Evolutionary conservation across 2,329 filamentous ascomycete species (phyloP).

Genomic region (Ilyonectria mors-panacis): DNA sequence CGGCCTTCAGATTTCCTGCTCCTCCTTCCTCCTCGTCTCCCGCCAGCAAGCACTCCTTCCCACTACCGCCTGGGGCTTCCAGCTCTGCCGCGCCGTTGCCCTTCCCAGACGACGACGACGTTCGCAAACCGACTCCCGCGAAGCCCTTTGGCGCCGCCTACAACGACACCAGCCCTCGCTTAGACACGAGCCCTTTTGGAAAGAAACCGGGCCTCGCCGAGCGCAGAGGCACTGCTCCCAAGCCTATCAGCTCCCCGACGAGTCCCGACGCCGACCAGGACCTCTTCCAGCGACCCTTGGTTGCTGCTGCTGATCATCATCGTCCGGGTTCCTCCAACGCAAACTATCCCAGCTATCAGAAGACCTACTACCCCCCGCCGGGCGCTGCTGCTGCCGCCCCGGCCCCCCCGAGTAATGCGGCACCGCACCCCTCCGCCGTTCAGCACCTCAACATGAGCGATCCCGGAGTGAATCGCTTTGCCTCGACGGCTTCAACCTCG

Average conservation of each 20-base stretch:
- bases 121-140: slow-evolving; percentile 61
- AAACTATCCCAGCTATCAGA: slow-evolving; percentile 67
- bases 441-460: slow-evolving; percentile 55
- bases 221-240: slow-evolving; percentile 84
- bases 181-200: slow-evolving; percentile 70
- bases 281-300: slow-evolving; percentile 80
- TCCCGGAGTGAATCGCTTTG: slow-evolving; percentile 72
- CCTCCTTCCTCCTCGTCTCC: slow-evolving; percentile 60
- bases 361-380: slow-evolving; percentile 74
- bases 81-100: slow-evolving; percentile 77
- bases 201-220: slow-evolving; percentile 81
- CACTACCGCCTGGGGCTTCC: slow-evolving; percentile 77
- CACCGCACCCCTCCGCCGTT: slow-evolving; percentile 38
- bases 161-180: slow-evolving; percentile 67
- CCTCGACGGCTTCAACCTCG: slow-evolving; percentile 91
- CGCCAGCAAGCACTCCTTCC: slow-evolving; percentile 70
- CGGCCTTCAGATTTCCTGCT: slow-evolving; percentile 65
- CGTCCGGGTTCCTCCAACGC: slow-evolving; percentile 58
- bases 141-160: slow-evolving; percentile 63
- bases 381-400: slow-evolving; percentile 53
- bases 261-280: slow-evolving; percentile 83
- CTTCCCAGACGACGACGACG: slow-evolving; percentile 80
- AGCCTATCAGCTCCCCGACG: slow-evolving; percentile 86
- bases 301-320: slow-evolving; percentile 51
- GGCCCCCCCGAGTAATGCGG: slow-evolving; percentile 52